Evolutionary conservation across 106 monocot genomes (phyloP).

Genomic region (Dendrobium catenatum): DNA sequence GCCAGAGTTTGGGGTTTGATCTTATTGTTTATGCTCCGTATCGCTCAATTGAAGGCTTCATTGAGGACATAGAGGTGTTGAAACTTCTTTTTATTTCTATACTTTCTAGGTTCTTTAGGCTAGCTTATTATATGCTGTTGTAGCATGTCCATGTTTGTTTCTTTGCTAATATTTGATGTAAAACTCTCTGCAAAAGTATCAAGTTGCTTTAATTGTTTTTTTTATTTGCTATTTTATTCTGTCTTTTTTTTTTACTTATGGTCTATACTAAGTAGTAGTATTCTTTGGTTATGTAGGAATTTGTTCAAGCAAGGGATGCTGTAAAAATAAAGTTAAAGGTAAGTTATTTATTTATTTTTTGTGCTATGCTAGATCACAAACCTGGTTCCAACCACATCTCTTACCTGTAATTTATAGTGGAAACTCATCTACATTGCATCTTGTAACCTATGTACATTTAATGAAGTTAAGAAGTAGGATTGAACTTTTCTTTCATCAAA

Average conservation of each 20-base stretch:
- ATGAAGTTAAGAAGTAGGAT: background rate
- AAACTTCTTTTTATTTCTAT: background rate
- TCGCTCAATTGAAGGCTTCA: constrained; percentile 79
- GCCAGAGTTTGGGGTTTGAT: constrained; percentile 87
- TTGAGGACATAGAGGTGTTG: constrained; percentile 70
- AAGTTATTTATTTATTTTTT: background rate
- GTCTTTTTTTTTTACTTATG: background rate
- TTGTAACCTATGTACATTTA: background rate
- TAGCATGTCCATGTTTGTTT: background rate
- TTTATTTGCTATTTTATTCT: background rate
- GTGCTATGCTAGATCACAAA: too few relatives aligned
- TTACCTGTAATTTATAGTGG: background rate
- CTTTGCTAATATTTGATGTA: background rate
- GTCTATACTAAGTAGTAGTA: background rate
- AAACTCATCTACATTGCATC: background rate
- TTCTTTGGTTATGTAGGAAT: constrained; percentile 38
- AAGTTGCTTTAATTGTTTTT: background rate
- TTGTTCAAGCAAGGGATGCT: constrained; percentile 21
- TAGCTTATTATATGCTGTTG: background rate
- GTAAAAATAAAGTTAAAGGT: constrained; percentile 52
- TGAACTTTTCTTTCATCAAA: background rate
- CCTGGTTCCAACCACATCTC: background rate
- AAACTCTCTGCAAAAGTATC: background rate
- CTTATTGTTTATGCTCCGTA: constrained; percentile 96
- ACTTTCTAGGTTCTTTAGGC: background rate